Percentiles rank a stretch among this genome's conserved stretches.
Evolutionary conservation across 1,139 yeast genomes (phyloP).

Genomic region (Zygotorulaspora mrakii): DNA sequence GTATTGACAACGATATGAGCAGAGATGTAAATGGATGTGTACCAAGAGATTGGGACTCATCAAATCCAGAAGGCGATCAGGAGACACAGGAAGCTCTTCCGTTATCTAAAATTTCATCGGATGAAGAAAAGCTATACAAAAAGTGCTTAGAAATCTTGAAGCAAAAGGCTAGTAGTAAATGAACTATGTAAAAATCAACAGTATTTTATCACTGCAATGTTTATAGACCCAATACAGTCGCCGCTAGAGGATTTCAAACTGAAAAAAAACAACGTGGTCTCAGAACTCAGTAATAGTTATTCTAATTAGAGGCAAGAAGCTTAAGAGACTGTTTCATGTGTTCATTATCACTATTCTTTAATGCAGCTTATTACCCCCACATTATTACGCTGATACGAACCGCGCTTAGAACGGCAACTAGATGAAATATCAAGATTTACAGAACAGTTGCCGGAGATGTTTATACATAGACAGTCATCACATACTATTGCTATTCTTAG

Average conservation of each 20-base stretch:
- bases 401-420: no score
- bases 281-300: no score
- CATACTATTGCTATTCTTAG: no score
- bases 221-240: background rate
- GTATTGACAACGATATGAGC: conserved; percentile 43
- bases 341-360: background rate
- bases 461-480: no score
- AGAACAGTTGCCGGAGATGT: no score
- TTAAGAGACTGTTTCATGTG: no score
- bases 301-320: no score
- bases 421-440: conserved; percentile 6
- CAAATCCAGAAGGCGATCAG: conserved; percentile 4
- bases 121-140: conserved; percentile 42
- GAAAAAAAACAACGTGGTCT: no score
- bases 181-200: background rate
- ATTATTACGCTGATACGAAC: no score
- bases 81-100: conserved; percentile 15
- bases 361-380: conserved; percentile 6
- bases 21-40: conserved; percentile 32
- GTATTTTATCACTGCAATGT: background rate
- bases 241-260: no score
- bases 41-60: conserved; percentile 15
- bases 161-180: conserved; percentile 15
- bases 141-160: conserved; percentile 45
- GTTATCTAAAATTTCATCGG: conserved; percentile 28